Percentiles rank a stretch among this genome's conserved stretches.
These are phyloP conservation scores for Ustilago trichophora DNA, from an alignment of 1,284 basidiomycete species.

Conservation along the genomic window DNA sequence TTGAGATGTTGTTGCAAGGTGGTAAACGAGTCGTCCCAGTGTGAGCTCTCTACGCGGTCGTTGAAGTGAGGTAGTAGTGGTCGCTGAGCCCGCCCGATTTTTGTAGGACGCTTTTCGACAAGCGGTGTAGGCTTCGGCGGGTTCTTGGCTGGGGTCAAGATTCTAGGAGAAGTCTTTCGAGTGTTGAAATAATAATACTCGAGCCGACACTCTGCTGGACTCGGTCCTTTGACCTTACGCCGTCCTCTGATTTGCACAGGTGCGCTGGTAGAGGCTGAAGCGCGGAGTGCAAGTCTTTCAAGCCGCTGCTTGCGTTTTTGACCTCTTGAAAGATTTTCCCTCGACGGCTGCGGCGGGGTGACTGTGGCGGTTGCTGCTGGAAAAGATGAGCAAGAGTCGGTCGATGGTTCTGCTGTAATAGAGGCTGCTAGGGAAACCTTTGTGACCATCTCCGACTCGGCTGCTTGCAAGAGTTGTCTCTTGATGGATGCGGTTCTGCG, in stretches of 20 bases:
- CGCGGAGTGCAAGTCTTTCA: background rate
- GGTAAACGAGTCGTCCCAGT: slow-evolving; percentile 18
- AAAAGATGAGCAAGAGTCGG: background rate
- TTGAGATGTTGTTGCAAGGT: background rate
- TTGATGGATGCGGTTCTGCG: slow-evolving; percentile 17
- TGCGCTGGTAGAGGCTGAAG: background rate
- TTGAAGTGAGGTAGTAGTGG: slow-evolving; percentile 27
- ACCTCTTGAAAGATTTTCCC: slow-evolving; percentile 1
- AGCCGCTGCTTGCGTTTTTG: slow-evolving; percentile 1
- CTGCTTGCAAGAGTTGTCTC: background rate
- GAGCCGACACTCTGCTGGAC: no score
- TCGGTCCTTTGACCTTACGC: no score
- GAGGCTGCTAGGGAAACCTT: no score
- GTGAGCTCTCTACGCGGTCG: slow-evolving; percentile 27
- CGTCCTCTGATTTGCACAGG: no score
- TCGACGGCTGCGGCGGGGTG: no score
- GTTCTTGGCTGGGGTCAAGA: no score
- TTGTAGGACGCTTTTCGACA: no score
- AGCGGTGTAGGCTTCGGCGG: no score
- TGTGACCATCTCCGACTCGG: background rate
- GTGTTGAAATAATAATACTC: no score
- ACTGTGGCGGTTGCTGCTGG: background rate
- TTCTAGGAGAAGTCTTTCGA: no score
- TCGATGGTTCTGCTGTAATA: background rate
- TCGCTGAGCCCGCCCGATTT: slow-evolving; percentile 1